Conservation (phyloP, 2,329 filamentous ascomycete species). For the Hypoxylon sp. region DNA sequence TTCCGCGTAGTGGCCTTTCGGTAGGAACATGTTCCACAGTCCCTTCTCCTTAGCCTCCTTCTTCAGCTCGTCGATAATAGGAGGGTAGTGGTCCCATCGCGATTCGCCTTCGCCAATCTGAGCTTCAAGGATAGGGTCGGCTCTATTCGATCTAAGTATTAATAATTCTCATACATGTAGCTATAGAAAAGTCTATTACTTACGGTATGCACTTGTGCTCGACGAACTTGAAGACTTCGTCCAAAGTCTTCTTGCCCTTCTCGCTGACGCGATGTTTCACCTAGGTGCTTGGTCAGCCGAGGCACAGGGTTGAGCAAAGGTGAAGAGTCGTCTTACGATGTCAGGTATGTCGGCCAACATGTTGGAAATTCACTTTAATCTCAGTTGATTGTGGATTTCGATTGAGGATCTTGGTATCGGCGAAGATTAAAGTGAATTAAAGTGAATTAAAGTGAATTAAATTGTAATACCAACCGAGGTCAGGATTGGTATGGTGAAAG, state of each 20-base stretch:
- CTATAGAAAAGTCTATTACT: constrained; percentile 51
- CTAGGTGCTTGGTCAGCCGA: constrained; percentile 53
- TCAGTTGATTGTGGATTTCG: background rate
- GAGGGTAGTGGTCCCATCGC: constrained; percentile 85
- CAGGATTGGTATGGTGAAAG: constrained; percentile 15
- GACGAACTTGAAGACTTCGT: constrained; percentile 94
- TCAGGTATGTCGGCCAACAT: constrained; percentile 55
- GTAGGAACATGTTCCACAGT: constrained; percentile 98
- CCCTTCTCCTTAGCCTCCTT: constrained; percentile 84
- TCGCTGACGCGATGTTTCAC: constrained; percentile 79
- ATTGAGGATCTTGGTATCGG: background rate
- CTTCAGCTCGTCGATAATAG: constrained; percentile 91
- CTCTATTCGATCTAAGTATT: constrained; percentile 60
- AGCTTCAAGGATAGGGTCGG: constrained; percentile 84
- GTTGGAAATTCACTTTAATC: constrained; percentile 25
- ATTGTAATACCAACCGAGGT: constrained; percentile 11
- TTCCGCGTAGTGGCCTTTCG: constrained; percentile 94
- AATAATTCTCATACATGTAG: constrained; percentile 32
- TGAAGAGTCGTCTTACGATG: constrained; percentile 48
- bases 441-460: constrained; percentile 12
- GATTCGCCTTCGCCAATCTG: constrained; percentile 82
- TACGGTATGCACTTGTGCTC: constrained; percentile 93
- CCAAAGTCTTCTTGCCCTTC: constrained; percentile 84
- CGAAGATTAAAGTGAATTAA: constrained; percentile 7
- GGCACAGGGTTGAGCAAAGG: constrained; percentile 8